phyloP scores from a whole-genome alignment of 164 flowering plant species.

The Kingdonia uniflora region DNA sequence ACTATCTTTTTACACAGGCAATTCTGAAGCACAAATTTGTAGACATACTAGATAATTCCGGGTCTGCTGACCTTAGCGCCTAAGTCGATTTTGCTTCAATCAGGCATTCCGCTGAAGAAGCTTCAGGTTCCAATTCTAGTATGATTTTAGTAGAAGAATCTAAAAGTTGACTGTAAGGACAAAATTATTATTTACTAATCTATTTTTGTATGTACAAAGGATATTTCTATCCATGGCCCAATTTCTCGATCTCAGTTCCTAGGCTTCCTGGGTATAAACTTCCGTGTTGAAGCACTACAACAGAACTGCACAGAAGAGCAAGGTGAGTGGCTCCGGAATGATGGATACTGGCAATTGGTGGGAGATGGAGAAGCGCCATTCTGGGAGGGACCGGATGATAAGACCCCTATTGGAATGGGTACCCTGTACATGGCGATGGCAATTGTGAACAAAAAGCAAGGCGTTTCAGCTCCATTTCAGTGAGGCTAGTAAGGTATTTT shows the following conservation, averaged over 20 bases:
- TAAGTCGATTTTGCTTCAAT: constrained; percentile 89
- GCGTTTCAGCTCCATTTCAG: constrained; percentile 71
- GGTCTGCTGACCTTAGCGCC: constrained; percentile 94
- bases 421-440: constrained; percentile 78
- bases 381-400: constrained; percentile 96
- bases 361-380: constrained; percentile 99
- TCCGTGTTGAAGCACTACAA: constrained; percentile 73
- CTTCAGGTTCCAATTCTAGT: constrained; percentile 49
- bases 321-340: constrained; percentile 66
- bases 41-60: constrained; percentile 81
- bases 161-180: too few species aligned
- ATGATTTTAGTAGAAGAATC: too few species aligned
- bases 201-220: constrained; percentile 25
- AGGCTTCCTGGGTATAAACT: constrained; percentile 87
- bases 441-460: constrained; percentile 88
- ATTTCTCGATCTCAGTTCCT: constrained; percentile 88
- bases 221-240: constrained; percentile 79
- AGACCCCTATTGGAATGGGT: constrained; percentile 92
- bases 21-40: constrained; percentile 93
- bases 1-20: constrained; percentile 38
- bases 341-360: constrained; percentile 95
- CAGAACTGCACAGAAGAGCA: constrained; percentile 86
- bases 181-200: too few species aligned
- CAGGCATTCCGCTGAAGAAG: constrained; percentile 82
- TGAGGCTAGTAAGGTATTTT: constrained; percentile 12